Base-by-base conservation (phyloP, 2,329 filamentous ascomycete genomes). In the Colletotrichum endophyticum region DNA sequence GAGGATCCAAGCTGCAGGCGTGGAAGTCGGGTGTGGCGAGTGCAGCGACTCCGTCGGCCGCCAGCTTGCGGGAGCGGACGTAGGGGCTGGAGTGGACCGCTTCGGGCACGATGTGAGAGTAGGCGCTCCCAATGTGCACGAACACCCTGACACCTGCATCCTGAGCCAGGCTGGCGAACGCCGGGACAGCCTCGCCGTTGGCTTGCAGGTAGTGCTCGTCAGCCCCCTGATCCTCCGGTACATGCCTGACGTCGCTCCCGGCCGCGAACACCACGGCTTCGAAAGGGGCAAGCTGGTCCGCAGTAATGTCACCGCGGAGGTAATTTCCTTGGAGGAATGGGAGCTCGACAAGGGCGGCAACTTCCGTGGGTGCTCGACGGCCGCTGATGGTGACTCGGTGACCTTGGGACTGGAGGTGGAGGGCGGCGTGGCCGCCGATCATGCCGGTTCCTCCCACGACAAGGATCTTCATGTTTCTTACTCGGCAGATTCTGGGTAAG, bases 201-300 rank as follows among this genome's bases (percentile, higher is more conserved):
- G 56, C 71, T 15, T 64, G 30, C 15, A 77, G 56, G 25, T 70
- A 61, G 28, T 70, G 67, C 3, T 62, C 22, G 49, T 74, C 66
- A 8, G 66, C 66, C 8, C 32, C 28, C 27, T 70, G 34, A 16
- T 30, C 75, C 4, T 36, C 13, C 5, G 75, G 75, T 5, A 77
- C 71, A 30, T 77, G 75, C 6, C 75, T 72, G 22, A 66, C 32
- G 30, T 77, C 75, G 53, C 71, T 66, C 11, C 75, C 71, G 8
- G 75, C 75, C 11, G 71, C 28, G 30, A 77, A 77, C 8, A 77
- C 71, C 4, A 77, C 30, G 12, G 62, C 71, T 2, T 77, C 71
- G 27, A 77, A 77, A 11, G 1, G 8, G 4, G 62, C 19, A 19
- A 74, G 75, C 13, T 27, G 8, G 0, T 71, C 66, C 15, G 8